Evolutionary conservation across 495 filamentous ascomycete species (phyloP).

Genomic region (Aspergillus sclerotioniger): DNA sequence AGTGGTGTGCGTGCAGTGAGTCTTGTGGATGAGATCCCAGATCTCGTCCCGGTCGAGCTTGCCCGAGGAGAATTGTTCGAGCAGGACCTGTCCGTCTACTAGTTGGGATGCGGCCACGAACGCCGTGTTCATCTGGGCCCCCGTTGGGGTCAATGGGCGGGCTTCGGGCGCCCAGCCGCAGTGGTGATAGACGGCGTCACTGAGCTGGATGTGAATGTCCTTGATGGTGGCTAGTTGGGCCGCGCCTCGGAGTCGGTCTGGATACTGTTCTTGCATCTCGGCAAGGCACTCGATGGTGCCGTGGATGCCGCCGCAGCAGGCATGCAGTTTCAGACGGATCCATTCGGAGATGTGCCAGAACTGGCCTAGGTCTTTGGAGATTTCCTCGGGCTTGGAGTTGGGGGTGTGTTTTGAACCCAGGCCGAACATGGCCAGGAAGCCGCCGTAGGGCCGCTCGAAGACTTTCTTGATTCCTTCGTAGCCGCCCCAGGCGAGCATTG

Average conservation of each 20-base stretch:
- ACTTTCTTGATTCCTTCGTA: constrained; percentile 48
- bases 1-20: constrained; percentile 29
- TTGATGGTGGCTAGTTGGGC: constrained; percentile 14
- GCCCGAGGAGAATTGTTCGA: constrained; percentile 28
- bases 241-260: constrained; percentile 13
- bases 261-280: constrained; percentile 24
- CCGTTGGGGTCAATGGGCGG: constrained; percentile 35
- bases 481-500: constrained; percentile 33
- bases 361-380: constrained; percentile 35
- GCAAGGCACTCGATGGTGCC: constrained; percentile 30
- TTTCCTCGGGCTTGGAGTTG: constrained; percentile 24
- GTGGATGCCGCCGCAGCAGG: constrained; percentile 37
- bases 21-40: constrained; percentile 38
- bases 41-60: constrained; percentile 39
- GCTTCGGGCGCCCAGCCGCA: constrained; percentile 34
- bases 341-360: constrained; percentile 36
- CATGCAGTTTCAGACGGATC: constrained; percentile 41
- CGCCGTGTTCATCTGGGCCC: constrained; percentile 44
- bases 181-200: constrained; percentile 33
- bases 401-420: constrained; percentile 31
- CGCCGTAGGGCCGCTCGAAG: constrained; percentile 42
- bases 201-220: constrained; percentile 30
- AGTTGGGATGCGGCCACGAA: not conserved
- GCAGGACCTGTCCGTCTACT: constrained; percentile 33
- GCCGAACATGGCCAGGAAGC: constrained; percentile 41